phyloP scores from a whole-genome alignment of 176 grass and related monocot species.

The Oryza rufipogon region DNA sequence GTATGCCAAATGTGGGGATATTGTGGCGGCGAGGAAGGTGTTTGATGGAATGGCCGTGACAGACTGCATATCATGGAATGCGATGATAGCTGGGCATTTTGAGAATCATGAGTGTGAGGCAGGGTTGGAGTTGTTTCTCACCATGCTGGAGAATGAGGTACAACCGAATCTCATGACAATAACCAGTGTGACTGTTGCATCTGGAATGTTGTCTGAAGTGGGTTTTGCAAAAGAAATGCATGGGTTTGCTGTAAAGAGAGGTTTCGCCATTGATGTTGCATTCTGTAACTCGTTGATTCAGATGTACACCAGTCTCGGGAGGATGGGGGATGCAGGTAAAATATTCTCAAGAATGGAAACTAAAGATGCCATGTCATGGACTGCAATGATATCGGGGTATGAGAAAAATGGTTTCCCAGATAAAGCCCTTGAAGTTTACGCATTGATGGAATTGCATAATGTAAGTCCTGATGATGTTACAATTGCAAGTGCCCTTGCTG shows the following conservation, averaged over 20 bases:
- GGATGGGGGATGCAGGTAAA: slow-evolving; percentile 59
- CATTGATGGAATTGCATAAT: slow-evolving; percentile 71
- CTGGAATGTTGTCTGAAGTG: slow-evolving; percentile 41
- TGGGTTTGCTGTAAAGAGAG: slow-evolving; percentile 70
- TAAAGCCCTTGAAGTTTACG: slow-evolving; percentile 83
- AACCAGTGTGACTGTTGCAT: slow-evolving; percentile 79
- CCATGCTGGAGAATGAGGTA: slow-evolving; percentile 68
- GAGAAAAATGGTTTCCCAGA: slow-evolving; percentile 74
- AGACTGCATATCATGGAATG: slow-evolving; percentile 88
- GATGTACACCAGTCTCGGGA: slow-evolving; percentile 71
- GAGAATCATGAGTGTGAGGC: slow-evolving; percentile 59
- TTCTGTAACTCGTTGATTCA: slow-evolving; percentile 81
- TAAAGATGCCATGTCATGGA: slow-evolving; percentile 84
- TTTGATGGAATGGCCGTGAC: slow-evolving; percentile 68
- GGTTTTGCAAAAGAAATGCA: slow-evolving; percentile 78
- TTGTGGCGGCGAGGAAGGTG: slow-evolving; percentile 57
- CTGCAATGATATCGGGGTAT: slow-evolving; percentile 93
- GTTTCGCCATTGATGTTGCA: slow-evolving; percentile 64
- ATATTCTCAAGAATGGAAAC: slow-evolving; percentile 71
- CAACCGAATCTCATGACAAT: slow-evolving; percentile 76
- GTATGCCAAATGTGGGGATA: slow-evolving; percentile 82
- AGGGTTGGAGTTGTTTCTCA: slow-evolving; percentile 70
- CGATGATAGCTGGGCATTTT: slow-evolving; percentile 84
- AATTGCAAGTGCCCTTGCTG: slow-evolving; percentile 72
- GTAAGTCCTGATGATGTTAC: slow-evolving; percentile 71